Evolutionary conservation across 345 rosid species (phyloP).

Genomic region (Hibiscus tridactylites): DNA sequence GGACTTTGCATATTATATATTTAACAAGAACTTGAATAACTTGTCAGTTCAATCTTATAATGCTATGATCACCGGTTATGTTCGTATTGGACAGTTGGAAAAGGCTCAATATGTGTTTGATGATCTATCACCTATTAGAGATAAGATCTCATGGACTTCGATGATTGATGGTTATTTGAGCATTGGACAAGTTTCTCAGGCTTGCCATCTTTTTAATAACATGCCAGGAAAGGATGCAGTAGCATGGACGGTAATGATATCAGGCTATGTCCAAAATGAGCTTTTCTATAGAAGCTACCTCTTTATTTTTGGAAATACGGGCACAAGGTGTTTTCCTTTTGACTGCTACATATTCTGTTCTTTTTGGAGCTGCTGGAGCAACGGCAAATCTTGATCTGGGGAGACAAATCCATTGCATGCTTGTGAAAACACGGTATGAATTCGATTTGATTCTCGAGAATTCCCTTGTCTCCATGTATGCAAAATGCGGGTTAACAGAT

Average conservation of each 20-base stretch:
- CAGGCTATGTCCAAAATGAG: conserved; percentile 46
- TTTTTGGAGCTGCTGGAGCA: conserved; percentile 67
- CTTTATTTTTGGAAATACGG: conserved; percentile 30
- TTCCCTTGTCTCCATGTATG: conserved; percentile 48
- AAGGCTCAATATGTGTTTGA: conserved; percentile 42
- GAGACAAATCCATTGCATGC: conserved; percentile 45
- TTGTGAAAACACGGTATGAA: conserved; percentile 32
- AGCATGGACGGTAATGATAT: conserved; percentile 55
- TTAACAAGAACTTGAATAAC: conserved; percentile 20
- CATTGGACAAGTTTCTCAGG: conserved; percentile 25
- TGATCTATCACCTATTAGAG: conserved; percentile 20
- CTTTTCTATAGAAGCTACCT: conserved; percentile 34
- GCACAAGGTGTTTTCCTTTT: conserved; percentile 28
- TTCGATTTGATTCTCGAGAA: conserved; percentile 35
- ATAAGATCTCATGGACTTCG: conserved; percentile 51
- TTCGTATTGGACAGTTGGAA: conserved; percentile 32
- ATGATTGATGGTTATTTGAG: conserved; percentile 43
- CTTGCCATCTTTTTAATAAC: conserved; percentile 23
- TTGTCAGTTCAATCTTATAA: conserved; percentile 33
- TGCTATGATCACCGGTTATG: conserved; percentile 38
- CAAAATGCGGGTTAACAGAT: conserved; percentile 41
- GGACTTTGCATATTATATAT: conserved; percentile 39
- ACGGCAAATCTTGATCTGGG: conserved; percentile 54
- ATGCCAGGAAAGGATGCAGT: conserved; percentile 45
- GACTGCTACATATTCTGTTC: conserved; percentile 29